These are phyloP conservation scores for Colletotrichum lupini DNA, from an alignment of 2,329 filamentous ascomycete species.

Conservation along the genomic window DNA sequence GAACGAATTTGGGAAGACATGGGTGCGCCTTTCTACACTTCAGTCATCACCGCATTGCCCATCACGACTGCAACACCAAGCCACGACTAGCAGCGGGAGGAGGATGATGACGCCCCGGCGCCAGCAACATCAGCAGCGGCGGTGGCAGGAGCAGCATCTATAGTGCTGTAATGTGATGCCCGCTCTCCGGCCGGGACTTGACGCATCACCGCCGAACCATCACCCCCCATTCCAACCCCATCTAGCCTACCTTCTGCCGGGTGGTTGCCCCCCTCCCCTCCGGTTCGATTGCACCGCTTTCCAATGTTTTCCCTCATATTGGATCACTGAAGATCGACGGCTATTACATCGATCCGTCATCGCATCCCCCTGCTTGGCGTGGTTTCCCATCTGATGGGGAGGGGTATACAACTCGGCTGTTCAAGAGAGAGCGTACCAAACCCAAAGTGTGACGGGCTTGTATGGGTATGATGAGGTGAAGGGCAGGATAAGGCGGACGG, in stretches of 20 bases:
- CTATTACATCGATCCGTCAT: not conserved
- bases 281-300: not conserved
- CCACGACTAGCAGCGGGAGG: not conserved
- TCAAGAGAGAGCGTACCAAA: not conserved
- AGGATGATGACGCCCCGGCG: not conserved
- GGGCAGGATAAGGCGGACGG: not conserved
- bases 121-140: not conserved
- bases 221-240: not conserved
- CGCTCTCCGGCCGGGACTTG: not conserved
- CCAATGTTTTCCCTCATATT: not conserved
- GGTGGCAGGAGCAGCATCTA: not conserved
- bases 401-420: not conserved
- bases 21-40: slow-evolving; percentile 12
- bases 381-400: not conserved
- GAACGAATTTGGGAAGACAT: not conserved
- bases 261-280: not conserved
- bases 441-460: not conserved
- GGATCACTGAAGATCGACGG: not conserved
- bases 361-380: slow-evolving; percentile 1
- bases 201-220: not conserved
- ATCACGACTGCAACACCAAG: not conserved
- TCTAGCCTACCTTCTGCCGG: not conserved
- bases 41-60: not conserved
- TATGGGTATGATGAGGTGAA: not conserved
- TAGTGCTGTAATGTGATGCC: not conserved